A percentile compares a stretch with the other conserved stretches of the same genome.
These are phyloP conservation scores for Peziza echinospora DNA, from an alignment of 495 filamentous ascomycete genomes.

Conservation along the genomic window DNA sequence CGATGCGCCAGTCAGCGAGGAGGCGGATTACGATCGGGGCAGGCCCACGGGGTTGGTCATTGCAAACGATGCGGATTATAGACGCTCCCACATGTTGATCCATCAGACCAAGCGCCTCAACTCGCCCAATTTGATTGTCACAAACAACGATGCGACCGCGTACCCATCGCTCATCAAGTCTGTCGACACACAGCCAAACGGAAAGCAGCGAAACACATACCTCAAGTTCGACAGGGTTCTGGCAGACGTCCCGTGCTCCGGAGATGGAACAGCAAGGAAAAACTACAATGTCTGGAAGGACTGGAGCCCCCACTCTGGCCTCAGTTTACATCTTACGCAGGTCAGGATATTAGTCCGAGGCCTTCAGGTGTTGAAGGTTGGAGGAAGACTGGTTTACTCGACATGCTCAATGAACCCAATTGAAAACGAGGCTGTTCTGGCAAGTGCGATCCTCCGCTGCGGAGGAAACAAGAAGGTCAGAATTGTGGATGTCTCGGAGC, in stretches of 20 bases:
- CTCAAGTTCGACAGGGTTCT: conserved; percentile 93
- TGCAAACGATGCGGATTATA: conserved; percentile 90
- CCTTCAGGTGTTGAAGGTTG: conserved; percentile 88
- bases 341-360: conserved; percentile 76
- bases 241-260: conserved; percentile 91
- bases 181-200: conserved; percentile 26
- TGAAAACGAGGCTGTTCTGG: conserved; percentile 88
- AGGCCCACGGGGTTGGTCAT: conserved; percentile 76
- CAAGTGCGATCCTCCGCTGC: conserved; percentile 67
- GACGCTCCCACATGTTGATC: conserved; percentile 83
- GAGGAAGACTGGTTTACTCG: conserved; percentile 84
- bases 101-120: conserved; percentile 93
- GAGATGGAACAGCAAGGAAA: conserved; percentile 81
- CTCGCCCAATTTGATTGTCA: conserved; percentile 91
- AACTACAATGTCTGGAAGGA: conserved; percentile 85
- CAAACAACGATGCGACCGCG: conserved; percentile 92
- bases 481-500: conserved; percentile 58
- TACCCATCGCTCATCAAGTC: conserved; percentile 58
- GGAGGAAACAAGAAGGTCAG: conserved; percentile 63
- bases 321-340: conserved; percentile 70
- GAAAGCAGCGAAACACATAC: conserved; percentile 36
- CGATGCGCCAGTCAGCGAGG: conserved; percentile 28
- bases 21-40: conserved; percentile 46
- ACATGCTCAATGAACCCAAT: conserved; percentile 96
- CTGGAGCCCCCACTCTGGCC: conserved; percentile 62